Evolutionary conservation across 495 filamentous ascomycete genomes (phyloP).

Genomic region (Bathelium albidoporum): DNA sequence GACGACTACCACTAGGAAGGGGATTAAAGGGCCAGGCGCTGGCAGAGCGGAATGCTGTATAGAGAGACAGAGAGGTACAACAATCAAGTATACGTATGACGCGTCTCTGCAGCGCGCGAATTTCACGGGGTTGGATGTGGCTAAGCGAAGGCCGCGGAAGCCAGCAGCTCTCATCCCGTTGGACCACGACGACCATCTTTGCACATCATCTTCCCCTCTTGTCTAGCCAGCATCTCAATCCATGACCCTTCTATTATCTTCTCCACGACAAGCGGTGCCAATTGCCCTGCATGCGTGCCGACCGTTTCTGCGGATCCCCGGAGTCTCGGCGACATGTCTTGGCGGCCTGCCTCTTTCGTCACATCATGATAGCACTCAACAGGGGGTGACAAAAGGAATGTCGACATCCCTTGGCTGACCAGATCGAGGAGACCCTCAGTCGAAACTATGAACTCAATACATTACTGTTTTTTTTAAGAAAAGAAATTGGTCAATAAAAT

Average conservation of each 20-base stretch:
- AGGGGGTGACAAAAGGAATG: not conserved
- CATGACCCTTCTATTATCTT: not conserved
- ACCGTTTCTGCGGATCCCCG: not conserved
- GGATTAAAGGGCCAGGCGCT: not conserved
- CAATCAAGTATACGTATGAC: not conserved
- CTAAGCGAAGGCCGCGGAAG: not conserved
- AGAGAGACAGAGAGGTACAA: not conserved
- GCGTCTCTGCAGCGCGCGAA: not conserved
- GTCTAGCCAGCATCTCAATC: not conserved
- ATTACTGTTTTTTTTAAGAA: no score
- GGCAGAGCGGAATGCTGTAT: not conserved
- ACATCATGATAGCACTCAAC: not conserved
- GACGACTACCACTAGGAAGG: not conserved
- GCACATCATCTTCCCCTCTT: not conserved
- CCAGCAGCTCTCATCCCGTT: not conserved
- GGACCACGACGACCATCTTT: not conserved
- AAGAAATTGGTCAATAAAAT: no score
- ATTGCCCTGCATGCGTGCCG: not conserved
- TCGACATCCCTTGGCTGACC: no score
- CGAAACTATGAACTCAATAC: no score
- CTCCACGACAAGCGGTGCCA: no score
- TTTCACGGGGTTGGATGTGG: not conserved
- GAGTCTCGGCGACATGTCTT: not conserved
- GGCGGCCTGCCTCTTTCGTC: constrained; percentile 2
- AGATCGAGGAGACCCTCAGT: no score